Base-by-base conservation (phyloP, 768 basidiomycete species). In the Pisolithus orientalis region DNA sequence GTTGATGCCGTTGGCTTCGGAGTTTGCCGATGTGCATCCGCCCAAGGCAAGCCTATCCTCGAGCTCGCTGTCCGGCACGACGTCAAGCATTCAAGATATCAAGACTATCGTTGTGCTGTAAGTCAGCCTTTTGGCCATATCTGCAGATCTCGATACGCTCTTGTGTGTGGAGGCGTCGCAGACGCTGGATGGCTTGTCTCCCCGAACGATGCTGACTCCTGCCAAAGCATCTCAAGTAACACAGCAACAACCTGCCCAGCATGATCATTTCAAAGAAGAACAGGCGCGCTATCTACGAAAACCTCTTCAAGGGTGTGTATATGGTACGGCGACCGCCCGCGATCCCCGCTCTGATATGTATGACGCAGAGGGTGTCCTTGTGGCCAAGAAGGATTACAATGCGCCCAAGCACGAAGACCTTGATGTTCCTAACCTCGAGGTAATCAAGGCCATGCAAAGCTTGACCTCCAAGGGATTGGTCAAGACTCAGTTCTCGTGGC, bases 401-500 rank as follows among this genome's bases (percentile, higher is more conserved):
- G 90, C 90, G 48, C 89, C 94, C 48, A 93, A 94, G 72, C 96
- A 99, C 68, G 92, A 94, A 68, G 94, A 97, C 54, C 77, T 85
- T 55, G 82, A 84, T 47, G 81, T 84, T 45, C 82, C 82, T 50
- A 84, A 85, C 62, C 79, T 84, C 49, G 72, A 85, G 58, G 83
- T 84, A 56, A 84, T 85, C 72, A 85, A 84, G 72, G 82, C 82
- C 47, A 73, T 83, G 66, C 83, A 84, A 62, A 83, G 82, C 70
- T 70, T 85, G 60, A 84, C 79, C 59, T 84, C 82, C 40, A 78
- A 72, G 68, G 94, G 95, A 52, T 84, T 78, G 72, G 93, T 98
- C 77, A 97, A 97, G 84, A 99, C 96, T 61, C 95, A 93, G 69
- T 98, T 98, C 80, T 93, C 89, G 46, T 99, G 96, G 96, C 94